These are phyloP conservation scores for Daldinia bambusicola DNA, from an alignment of 495 filamentous ascomycete genomes.

Conservation along the genomic window DNA sequence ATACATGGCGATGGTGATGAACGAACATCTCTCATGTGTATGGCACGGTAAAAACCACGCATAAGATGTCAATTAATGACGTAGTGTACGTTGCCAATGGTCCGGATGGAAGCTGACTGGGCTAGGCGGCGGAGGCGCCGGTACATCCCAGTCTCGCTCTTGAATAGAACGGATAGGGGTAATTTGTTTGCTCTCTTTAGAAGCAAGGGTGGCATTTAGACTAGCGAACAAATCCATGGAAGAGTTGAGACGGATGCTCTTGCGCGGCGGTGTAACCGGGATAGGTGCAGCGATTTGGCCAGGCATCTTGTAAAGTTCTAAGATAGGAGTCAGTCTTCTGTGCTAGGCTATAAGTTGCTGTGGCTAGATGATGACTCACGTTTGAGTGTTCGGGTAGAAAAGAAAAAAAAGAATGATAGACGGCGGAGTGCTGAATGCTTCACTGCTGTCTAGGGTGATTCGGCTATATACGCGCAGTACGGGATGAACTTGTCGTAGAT, in stretches of 20 bases:
- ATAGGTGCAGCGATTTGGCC: constrained; percentile 57
- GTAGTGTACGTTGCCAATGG: constrained; percentile 52
- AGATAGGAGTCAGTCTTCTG: constrained; percentile 9
- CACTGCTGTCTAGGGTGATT: constrained; percentile 6
- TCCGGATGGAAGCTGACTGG: constrained; percentile 59
- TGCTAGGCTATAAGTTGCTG: not conserved
- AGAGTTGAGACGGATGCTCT: constrained; percentile 50
- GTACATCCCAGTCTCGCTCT: constrained; percentile 61
- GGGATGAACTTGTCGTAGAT: constrained; percentile 19
- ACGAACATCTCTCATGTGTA: constrained; percentile 13
- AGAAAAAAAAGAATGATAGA: too few relatives aligned
- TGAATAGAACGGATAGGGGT: constrained; percentile 58
- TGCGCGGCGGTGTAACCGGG: constrained; percentile 55
- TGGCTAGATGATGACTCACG: constrained; percentile 19
- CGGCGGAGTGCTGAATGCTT: constrained; percentile 5
- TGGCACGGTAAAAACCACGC: not conserved
- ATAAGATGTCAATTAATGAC: constrained; percentile 36
- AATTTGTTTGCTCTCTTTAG: constrained; percentile 49
- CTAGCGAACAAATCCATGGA: constrained; percentile 60
- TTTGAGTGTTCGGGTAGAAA: not conserved
- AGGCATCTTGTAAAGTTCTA: constrained; percentile 54
- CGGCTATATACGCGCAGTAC: constrained; percentile 25
- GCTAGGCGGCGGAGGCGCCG: constrained; percentile 61
- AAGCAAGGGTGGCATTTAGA: constrained; percentile 56
- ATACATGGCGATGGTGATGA: constrained; percentile 13